Conservation (phyloP, 2,329 filamentous ascomycete genomes). For the Fusarium irregulare region DNA sequence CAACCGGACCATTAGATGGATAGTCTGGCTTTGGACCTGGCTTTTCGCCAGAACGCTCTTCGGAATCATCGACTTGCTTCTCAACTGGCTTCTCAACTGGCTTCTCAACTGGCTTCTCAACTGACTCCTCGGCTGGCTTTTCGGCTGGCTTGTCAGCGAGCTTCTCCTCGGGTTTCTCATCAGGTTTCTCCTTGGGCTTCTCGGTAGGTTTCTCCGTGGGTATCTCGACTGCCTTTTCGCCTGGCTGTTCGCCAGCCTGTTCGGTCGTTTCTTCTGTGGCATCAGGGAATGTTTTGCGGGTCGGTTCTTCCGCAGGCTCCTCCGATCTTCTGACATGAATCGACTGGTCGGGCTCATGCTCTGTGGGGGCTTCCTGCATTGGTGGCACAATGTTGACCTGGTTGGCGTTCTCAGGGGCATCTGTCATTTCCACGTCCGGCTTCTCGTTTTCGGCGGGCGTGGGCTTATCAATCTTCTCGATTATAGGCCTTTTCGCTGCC, state of each 20-base stretch:
- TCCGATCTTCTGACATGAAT: conserved; percentile 9
- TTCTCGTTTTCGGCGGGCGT: conserved; percentile 1
- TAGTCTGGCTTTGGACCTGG: neutral
- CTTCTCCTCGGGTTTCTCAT: neutral
- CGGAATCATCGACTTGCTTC: neutral
- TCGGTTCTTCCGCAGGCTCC: conserved; percentile 7
- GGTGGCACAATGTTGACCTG: neutral
- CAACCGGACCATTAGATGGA: neutral
- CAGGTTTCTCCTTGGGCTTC: neutral
- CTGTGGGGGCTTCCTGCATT: conserved; percentile 2
- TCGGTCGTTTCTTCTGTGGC: neutral
- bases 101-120: neutral
- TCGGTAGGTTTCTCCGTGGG: neutral
- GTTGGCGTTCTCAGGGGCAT: conserved; percentile 27
- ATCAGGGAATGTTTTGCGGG: conserved; percentile 1
- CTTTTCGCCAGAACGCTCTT: neutral
- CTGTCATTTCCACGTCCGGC: conserved; percentile 37
- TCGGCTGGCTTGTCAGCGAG: neutral
- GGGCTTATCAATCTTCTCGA: conserved; percentile 9
- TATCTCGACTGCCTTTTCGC: neutral
- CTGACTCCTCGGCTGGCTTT: neutral
- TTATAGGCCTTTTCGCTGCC: conserved; percentile 15
- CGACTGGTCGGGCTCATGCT: conserved; percentile 1
- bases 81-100: neutral
- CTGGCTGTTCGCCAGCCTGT: neutral